Evolutionary conservation across 2,329 filamentous ascomycete species (phyloP), one percentile per base, ranked within the genome.

Genomic region (Metarhizium robertsii): DNA sequence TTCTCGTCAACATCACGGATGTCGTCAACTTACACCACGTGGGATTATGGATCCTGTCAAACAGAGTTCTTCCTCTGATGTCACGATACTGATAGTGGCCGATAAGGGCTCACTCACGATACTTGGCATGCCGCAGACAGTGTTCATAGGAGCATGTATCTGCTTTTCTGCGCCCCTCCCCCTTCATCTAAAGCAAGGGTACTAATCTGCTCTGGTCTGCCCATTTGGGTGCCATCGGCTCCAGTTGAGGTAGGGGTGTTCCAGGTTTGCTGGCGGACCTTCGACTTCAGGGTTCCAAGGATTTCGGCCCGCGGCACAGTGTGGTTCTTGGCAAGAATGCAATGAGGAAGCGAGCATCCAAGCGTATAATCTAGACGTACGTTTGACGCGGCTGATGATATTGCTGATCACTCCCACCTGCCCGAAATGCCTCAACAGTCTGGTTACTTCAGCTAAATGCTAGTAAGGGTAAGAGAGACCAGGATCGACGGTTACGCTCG

Each of bases 151-250:
- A 45, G 42, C 42, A 25, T 20, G 47, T 50, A 36, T 34, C 32
- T 34, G 32, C 3, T 34, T 34, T 32, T 48, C 36, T 40, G n/a
- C 4, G 6, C 42, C 16, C n/a, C n/a, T 45, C n/a, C 42, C n/a
- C 42, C n/a, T 32, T 13, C 11, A 40, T 16, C 32, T 45, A 50
- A 42, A n/a, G 30, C 46, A 51, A 13, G 50, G 40, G n/a, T 40
- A 25, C 20, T 25, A 29, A 29, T 14, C 30, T 16, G 29, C 25
- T 25, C 11, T 29, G 38, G 14, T 20, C 20, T 46, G 34, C 45
- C 45, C 18, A 40, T 53, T 53, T 46, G 53, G 53, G 43, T 53
- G 56, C 47, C 50, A 45, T 47, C 51, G 50, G 50, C 45, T 38
- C 25, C 53, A 50, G 40, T 42, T 38, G 48, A 49, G 53, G 53